A percentile compares a stretch with the other conserved stretches of the same genome.
Conservation (phyloP, 768 basidiomycete species). For the Leccinum longicurvipes region DNA sequence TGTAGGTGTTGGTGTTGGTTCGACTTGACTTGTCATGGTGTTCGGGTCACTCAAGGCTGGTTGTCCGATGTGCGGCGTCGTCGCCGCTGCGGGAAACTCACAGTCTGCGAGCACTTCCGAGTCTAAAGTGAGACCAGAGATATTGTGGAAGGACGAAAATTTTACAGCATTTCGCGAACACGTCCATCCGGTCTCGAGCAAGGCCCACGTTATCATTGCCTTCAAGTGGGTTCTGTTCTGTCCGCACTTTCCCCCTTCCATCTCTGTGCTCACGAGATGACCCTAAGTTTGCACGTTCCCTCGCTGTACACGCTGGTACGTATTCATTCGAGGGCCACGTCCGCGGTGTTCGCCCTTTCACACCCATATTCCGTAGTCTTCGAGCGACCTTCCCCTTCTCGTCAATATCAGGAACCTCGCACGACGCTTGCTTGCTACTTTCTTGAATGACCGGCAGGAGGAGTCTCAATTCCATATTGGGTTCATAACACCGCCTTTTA, state of each 20-base stretch:
- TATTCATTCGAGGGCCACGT: slow-evolving; percentile 25
- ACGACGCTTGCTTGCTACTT: not conserved
- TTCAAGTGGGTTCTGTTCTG: slow-evolving; percentile 58
- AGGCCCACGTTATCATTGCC: slow-evolving; percentile 66
- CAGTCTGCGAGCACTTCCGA: slow-evolving; percentile 36
- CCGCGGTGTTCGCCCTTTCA: slow-evolving; percentile 17
- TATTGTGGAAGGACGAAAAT: slow-evolving; percentile 70
- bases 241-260: slow-evolving; percentile 5
- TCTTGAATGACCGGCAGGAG: not conserved
- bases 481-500: slow-evolving; percentile 77
- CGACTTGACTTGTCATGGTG: slow-evolving; percentile 34
- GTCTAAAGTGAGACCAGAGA: slow-evolving; percentile 43
- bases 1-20: not conserved
- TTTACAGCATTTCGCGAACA: not conserved
- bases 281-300: slow-evolving; percentile 68
- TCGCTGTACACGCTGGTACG: slow-evolving; percentile 63
- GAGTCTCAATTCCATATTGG: slow-evolving; percentile 31
- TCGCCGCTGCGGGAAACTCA: slow-evolving; percentile 42
- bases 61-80: slow-evolving; percentile 76
- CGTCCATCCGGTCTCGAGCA: slow-evolving; percentile 41
- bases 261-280: not conserved
- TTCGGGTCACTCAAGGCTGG: slow-evolving; percentile 59
- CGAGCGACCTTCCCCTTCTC: not conserved
- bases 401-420: not conserved
- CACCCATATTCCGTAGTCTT: slow-evolving; percentile 43